phyloP scores from a whole-genome alignment of 1,284 basidiomycete genomes.

The Tylopilus sp. region DNA sequence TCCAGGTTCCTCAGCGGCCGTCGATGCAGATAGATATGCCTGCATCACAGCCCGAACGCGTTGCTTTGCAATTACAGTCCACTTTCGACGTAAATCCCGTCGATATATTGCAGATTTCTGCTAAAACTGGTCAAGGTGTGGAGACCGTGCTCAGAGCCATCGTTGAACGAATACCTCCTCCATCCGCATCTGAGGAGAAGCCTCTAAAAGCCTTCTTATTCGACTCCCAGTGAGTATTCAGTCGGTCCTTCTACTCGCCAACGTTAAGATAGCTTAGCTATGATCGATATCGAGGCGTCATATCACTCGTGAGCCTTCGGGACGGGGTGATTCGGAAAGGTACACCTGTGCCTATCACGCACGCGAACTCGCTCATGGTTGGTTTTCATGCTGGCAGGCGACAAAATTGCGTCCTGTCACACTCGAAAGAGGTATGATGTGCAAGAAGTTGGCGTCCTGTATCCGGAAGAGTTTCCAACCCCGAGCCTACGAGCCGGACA shows the following conservation, averaged over 20 bases:
- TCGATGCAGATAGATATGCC: slow-evolving; percentile 76
- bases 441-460: slow-evolving; percentile 87
- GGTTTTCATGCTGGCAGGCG: slow-evolving; percentile 49
- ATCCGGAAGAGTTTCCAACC: slow-evolving; percentile 82
- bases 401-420: slow-evolving; percentile 83
- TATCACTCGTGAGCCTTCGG: slow-evolving; percentile 85
- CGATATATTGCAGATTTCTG: slow-evolving; percentile 78
- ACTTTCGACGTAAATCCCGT: slow-evolving; percentile 76
- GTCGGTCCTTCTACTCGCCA: background rate
- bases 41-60: slow-evolving; percentile 76
- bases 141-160: slow-evolving; percentile 77
- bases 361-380: background rate
- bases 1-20: slow-evolving; percentile 2
- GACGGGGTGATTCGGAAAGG: slow-evolving; percentile 64
- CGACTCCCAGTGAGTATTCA: slow-evolving; percentile 74
- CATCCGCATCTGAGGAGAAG: slow-evolving; percentile 46
- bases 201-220: slow-evolving; percentile 87
- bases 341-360: slow-evolving; percentile 21
- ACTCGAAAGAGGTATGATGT: slow-evolving; percentile 92
- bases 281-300: slow-evolving; percentile 95
- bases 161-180: slow-evolving; percentile 79
- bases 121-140: slow-evolving; percentile 88
- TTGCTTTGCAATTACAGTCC: slow-evolving; percentile 75
- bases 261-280: slow-evolving; percentile 54
- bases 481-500: slow-evolving; percentile 77